Percentiles rank a stretch among this genome's conserved stretches.
Conservation (phyloP, 345 rosid genomes). For the Rhodamnia rubescens region DNA sequence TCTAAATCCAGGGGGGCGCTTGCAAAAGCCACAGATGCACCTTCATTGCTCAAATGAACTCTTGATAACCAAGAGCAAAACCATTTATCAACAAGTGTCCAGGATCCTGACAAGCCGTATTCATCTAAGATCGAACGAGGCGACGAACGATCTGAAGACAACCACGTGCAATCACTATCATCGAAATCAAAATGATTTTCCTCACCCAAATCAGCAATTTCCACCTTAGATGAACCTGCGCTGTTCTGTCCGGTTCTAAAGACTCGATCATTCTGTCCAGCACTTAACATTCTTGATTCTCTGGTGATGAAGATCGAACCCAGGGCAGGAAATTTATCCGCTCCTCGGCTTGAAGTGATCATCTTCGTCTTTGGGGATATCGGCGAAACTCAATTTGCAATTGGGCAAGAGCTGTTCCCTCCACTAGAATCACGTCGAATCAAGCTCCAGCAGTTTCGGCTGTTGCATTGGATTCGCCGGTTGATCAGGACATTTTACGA, state of each 20-base stretch:
- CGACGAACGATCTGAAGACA: background rate
- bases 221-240: background rate
- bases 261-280: background rate
- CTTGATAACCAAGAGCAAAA: background rate
- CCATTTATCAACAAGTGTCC: background rate
- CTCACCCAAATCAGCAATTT: background rate
- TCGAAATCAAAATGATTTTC: background rate
- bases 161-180: background rate
- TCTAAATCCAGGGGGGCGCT: background rate
- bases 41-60: background rate
- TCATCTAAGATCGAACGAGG: background rate
- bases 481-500: background rate
- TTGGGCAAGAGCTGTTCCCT: background rate
- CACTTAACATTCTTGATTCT: background rate
- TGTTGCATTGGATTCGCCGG: background rate
- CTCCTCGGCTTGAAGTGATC: background rate
- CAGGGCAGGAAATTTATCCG: background rate
- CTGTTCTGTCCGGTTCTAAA: background rate
- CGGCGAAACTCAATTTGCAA: background rate
- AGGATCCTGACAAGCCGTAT: background rate
- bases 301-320: background rate
- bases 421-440: background rate
- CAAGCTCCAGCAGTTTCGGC: background rate
- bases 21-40: background rate
- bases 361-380: background rate